Percentiles rank a stretch among this genome's conserved stretches.
These are phyloP conservation scores for Naumovozyma baii DNA, from an alignment of 805 yeast species.

Conservation along the genomic window DNA sequence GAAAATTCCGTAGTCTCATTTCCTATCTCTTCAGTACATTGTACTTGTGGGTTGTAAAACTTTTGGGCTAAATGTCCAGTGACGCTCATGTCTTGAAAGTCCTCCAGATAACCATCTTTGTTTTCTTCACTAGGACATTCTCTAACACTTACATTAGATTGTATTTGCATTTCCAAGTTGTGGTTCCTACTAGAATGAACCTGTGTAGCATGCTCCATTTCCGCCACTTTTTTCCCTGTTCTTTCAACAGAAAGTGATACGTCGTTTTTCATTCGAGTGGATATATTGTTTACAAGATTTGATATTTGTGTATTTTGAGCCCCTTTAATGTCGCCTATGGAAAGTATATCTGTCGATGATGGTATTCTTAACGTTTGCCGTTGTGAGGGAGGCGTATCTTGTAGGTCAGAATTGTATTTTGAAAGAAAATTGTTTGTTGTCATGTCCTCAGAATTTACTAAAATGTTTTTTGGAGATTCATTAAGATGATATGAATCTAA, in stretches of 20 bases:
- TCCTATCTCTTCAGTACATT: background rate
- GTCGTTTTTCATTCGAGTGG: background rate
- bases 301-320: background rate
- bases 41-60: too few relatives aligned
- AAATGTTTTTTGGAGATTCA: background rate
- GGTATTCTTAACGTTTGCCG: background rate
- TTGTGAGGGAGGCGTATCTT: constrained; percentile 6
- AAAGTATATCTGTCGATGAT: background rate
- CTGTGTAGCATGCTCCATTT: too few relatives aligned
- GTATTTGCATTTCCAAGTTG: too few relatives aligned
- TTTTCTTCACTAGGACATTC: too few relatives aligned
- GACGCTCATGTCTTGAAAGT: too few relatives aligned
- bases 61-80: too few relatives aligned
- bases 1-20: constrained; percentile 4
- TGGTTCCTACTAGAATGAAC: too few relatives aligned
- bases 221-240: too few relatives aligned
- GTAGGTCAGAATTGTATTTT: constrained; percentile 3
- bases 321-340: background rate
- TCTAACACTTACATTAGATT: too few relatives aligned
- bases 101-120: too few relatives aligned
- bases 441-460: background rate
- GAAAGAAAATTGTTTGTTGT: background rate
- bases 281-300: background rate
- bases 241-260: too few relatives aligned
- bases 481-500: background rate